Evolutionary conservation across 441 rosid species (phyloP).

Genomic region (Adansonia rubrostipa): DNA sequence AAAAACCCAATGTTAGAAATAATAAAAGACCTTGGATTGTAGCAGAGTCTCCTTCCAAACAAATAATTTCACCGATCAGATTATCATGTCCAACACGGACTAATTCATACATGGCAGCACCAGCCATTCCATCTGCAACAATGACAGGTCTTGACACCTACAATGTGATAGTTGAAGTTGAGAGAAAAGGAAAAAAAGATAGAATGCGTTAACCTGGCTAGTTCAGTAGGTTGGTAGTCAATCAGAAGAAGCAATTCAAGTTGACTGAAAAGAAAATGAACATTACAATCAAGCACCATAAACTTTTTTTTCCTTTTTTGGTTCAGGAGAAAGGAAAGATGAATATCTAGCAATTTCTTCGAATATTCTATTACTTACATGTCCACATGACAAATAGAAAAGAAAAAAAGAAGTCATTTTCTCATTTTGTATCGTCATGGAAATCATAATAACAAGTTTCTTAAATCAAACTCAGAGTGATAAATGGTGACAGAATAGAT

Average conservation of each 20-base stretch:
- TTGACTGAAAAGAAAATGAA: background rate
- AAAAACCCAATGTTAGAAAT: background rate
- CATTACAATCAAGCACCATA: background rate
- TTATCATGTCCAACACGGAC: constrained; percentile 99
- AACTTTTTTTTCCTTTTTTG: background rate
- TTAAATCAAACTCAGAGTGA: background rate
- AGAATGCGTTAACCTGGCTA: background rate
- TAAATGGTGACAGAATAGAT: background rate
- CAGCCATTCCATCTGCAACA: constrained; percentile 98
- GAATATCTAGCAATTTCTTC: background rate
- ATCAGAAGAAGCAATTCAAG: background rate
- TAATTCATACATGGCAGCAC: constrained; percentile 99
- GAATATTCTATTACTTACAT: background rate
- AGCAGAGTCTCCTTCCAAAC: constrained; percentile 97
- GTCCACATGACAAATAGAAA: constrained; percentile 5
- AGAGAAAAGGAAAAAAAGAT: background rate
- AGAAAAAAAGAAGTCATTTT: background rate
- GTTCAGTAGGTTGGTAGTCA: background rate
- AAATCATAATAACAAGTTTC: background rate
- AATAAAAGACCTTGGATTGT: constrained; percentile 89
- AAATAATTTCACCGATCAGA: constrained; percentile 92
- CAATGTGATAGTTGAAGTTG: constrained; percentile 19
- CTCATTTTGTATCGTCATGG: background rate
- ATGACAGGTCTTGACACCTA: constrained; percentile 99
- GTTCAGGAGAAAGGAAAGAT: background rate